Percentiles rank a stretch among this genome's conserved stretches.
Conservation (phyloP, 306 rosid genomes). For the Calophaca sinica region DNA sequence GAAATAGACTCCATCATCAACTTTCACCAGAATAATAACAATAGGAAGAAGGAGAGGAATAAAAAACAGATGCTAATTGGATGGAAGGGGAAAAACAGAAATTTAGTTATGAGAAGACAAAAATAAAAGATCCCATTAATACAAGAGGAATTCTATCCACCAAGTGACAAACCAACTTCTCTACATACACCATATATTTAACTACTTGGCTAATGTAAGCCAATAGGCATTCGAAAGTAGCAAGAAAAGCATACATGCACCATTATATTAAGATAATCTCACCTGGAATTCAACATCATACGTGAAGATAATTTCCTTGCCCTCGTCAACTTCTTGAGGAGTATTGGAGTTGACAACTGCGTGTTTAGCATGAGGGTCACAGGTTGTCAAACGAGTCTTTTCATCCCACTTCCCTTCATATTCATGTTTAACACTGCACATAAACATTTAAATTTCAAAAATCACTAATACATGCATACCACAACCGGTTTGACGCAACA, state of each 20-base stretch:
- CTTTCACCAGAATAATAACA: conserved; percentile 3
- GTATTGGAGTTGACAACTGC: conserved; percentile 77
- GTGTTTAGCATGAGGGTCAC: conserved; percentile 95
- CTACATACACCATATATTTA: conserved; percentile 5
- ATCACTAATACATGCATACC: conserved; percentile 36
- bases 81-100: not conserved
- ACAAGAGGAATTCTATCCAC: conserved; percentile 12
- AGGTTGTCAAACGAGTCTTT: conserved; percentile 77
- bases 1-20: conserved; percentile 28
- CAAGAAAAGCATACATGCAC: conserved; percentile 1
- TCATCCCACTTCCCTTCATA: conserved; percentile 85
- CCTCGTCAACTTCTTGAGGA: conserved; percentile 93
- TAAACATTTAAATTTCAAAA: conserved; percentile 43
- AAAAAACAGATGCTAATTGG: not conserved
- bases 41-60: not conserved
- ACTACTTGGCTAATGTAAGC: conserved; percentile 5
- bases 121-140: not conserved
- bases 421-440: conserved; percentile 85
- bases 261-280: conserved; percentile 41
- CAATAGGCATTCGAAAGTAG: conserved; percentile 1
- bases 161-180: not conserved
- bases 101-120: not conserved
- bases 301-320: conserved; percentile 82
- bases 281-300: conserved; percentile 96
- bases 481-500: conserved; percentile 3